phyloP scores from a whole-genome alignment of 768 basidiomycete genomes.

The Macrolepiota dolichaula region DNA sequence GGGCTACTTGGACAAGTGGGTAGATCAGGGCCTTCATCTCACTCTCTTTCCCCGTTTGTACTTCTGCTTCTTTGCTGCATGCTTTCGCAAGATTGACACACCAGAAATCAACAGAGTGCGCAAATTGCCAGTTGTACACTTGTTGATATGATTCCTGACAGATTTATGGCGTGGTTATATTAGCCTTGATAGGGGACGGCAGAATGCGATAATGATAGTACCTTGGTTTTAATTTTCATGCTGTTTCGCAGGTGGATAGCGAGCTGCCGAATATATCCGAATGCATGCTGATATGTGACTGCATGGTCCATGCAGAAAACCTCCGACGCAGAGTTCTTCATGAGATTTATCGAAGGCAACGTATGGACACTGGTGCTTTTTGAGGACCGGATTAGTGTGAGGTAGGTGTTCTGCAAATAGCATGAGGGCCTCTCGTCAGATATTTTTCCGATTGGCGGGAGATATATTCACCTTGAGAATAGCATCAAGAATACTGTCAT shows the following conservation, averaged over 20 bases:
- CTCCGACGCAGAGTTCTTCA: conserved; percentile 97
- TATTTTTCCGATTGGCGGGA: background rate
- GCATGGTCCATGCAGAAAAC: conserved; percentile 78
- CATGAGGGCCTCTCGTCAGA: background rate
- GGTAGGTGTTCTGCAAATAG: conserved; percentile 76
- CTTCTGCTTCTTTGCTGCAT: conserved; percentile 59
- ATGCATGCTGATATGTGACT: conserved; percentile 87
- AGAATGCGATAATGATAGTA: conserved; percentile 22
- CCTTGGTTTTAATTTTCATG: conserved; percentile 87
- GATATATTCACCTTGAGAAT: conserved; percentile 68
- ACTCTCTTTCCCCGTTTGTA: conserved; percentile 57
- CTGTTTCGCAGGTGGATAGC: conserved; percentile 90
- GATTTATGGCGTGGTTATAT: background rate
- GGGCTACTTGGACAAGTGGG: conserved; percentile 90
- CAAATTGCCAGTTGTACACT: conserved; percentile 99
- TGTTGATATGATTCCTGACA: conserved; percentile 83
- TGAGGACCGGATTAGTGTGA: conserved; percentile 77
- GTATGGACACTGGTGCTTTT: conserved; percentile 86
- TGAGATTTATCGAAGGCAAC: conserved; percentile 87
- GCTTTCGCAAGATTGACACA: conserved; percentile 80
- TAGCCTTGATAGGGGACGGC: background rate
- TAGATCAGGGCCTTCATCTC: conserved; percentile 88
- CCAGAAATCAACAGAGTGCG: conserved; percentile 97
- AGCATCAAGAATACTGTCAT: conserved; percentile 78
- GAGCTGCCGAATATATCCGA: conserved; percentile 92